phyloP scores from a whole-genome alignment of 2,329 filamentous ascomycete species.

The Lasiodiplodia sp. region DNA sequence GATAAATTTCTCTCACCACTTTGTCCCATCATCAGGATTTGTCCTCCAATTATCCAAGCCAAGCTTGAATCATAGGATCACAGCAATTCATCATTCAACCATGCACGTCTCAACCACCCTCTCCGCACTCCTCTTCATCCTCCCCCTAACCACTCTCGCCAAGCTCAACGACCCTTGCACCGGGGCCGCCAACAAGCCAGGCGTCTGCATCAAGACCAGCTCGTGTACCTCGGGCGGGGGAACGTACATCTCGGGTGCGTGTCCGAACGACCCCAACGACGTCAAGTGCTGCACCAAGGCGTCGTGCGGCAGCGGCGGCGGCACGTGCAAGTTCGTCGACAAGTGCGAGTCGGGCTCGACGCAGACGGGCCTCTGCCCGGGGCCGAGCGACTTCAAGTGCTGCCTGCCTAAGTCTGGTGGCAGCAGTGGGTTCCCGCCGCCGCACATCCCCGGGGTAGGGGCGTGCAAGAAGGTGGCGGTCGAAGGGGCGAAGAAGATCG shows the following conservation, averaged over 20 bases:
- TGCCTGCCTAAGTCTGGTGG: neutral
- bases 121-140: neutral
- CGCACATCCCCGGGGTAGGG: neutral
- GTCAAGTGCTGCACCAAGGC: neutral
- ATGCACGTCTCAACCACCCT: neutral
- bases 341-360: neutral
- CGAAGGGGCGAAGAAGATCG: neutral
- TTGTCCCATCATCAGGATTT: neutral
- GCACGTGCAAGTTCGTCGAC: neutral
- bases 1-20: neutral
- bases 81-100: neutral
- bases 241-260: neutral
- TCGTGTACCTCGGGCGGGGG: neutral
- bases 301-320: neutral
- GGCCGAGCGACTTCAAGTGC: neutral
- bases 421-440: neutral
- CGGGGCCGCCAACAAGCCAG: neutral
- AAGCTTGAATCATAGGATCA: neutral
- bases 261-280: neutral
- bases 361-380: neutral
- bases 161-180: neutral
- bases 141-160: neutral
- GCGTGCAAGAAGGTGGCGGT: constrained; percentile 1
- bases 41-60: neutral
- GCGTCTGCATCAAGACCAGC: neutral